Percentiles rank a stretch among this genome's conserved stretches.
Conservation (phyloP, 352 stramenopile genomes). For the Blastocystis sp. region DNA sequence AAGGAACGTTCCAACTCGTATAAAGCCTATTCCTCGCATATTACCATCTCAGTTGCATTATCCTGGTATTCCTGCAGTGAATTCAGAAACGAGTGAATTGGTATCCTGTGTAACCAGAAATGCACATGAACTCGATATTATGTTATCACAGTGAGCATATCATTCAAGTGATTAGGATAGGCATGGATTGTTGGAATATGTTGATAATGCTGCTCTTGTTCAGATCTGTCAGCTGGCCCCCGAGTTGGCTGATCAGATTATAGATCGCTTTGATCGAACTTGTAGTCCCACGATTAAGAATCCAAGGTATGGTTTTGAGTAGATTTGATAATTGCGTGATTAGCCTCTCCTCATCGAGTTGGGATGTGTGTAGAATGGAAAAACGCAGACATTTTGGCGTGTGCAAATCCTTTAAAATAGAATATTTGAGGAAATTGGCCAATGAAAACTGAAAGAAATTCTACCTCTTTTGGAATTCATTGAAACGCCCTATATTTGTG, state of each 20-base stretch:
- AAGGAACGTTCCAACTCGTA: too few species aligned
- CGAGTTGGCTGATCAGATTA: background rate
- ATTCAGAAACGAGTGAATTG: background rate
- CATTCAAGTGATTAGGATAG: background rate
- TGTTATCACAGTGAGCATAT: background rate
- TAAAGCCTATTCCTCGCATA: background rate
- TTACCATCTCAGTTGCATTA: background rate
- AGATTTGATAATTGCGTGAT: background rate
- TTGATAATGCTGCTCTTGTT: constrained; percentile 2
- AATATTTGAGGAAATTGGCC: background rate
- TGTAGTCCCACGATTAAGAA: constrained; percentile 4
- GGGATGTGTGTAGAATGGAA: background rate
- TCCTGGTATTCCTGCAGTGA: background rate
- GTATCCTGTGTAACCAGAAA: background rate
- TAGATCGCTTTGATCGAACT: background rate
- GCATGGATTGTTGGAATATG: background rate
- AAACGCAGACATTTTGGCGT: background rate
- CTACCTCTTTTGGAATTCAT: background rate
- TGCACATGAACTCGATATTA: constrained; percentile 36
- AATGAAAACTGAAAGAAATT: background rate
- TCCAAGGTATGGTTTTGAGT: background rate
- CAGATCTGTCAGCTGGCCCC: background rate
- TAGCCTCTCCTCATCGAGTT: background rate
- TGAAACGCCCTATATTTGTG: background rate
- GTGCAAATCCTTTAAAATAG: background rate